Evolutionary conservation across 495 filamentous ascomycete genomes (phyloP).

Genomic region (Xylaria flabelliformis): DNA sequence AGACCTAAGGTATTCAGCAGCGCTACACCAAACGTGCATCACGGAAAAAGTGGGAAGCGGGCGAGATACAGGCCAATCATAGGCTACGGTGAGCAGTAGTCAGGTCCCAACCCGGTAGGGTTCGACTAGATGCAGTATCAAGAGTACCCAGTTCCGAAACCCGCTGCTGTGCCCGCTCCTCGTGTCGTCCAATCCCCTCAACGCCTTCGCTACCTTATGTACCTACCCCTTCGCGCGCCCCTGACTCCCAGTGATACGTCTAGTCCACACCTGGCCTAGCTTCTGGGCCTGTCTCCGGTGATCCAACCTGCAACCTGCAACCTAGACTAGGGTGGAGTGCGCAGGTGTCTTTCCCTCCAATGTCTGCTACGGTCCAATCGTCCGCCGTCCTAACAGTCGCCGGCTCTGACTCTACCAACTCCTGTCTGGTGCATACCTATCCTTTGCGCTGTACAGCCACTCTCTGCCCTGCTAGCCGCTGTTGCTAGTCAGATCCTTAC

Average conservation of each 20-base stretch:
- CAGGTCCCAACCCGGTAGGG: slow-evolving; percentile 9
- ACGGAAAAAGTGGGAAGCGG: not conserved
- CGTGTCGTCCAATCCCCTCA: not conserved
- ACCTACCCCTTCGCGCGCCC: slow-evolving; percentile 7
- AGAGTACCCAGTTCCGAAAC: slow-evolving; percentile 38
- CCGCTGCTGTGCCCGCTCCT: slow-evolving; percentile 27
- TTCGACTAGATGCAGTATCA: not conserved
- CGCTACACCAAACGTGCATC: not conserved
- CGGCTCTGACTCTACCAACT: not conserved
- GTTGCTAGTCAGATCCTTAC: slow-evolving; percentile 20
- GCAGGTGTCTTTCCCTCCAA: not conserved
- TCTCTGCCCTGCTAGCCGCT: slow-evolving; percentile 16
- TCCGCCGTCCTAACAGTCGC: not conserved
- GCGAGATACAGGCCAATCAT: not conserved
- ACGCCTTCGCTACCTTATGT: not conserved
- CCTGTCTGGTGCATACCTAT: slow-evolving; percentile 4
- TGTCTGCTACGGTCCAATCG: not conserved
- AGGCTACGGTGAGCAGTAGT: not conserved
- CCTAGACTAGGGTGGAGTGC: not conserved
- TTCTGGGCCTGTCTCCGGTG: not conserved
- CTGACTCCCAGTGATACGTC: slow-evolving; percentile 10
- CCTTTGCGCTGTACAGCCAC: slow-evolving; percentile 22
- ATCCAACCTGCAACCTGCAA: not conserved
- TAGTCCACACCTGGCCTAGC: not conserved
- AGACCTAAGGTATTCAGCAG: not conserved